Conservation (phyloP, 2,329 filamentous ascomycete species). For the Trichoderma arundinaceum region DNA sequence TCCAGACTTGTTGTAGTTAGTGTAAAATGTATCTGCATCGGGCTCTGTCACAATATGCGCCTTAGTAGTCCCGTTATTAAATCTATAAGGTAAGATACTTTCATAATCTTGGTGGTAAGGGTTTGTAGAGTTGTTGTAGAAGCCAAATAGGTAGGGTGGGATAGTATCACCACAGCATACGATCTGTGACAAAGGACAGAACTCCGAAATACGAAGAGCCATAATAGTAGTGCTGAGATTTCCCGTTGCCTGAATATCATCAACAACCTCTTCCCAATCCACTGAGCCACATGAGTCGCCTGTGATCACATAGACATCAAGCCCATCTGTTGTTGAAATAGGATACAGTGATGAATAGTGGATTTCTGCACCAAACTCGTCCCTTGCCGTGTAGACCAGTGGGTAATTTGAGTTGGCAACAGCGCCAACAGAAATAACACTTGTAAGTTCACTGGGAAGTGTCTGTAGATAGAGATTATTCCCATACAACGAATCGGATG, state of each 20-base stretch:
- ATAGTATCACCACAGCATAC: background rate
- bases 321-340: background rate
- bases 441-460: slow-evolving; percentile 6
- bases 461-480: slow-evolving; percentile 9
- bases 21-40: slow-evolving; percentile 1
- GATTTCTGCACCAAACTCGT: background rate
- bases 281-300: slow-evolving; percentile 3
- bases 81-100: slow-evolving; percentile 1
- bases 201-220: background rate
- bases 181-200: background rate
- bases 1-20: background rate
- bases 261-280: background rate
- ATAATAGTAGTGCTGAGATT: slow-evolving; percentile 5
- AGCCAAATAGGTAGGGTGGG: slow-evolving; percentile 13
- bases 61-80: slow-evolving; percentile 4
- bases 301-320: slow-evolving; percentile 1
- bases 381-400: slow-evolving; percentile 3
- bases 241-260: background rate
- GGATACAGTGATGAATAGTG: background rate
- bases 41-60: slow-evolving; percentile 5
- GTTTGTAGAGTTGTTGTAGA: background rate
- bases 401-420: slow-evolving; percentile 11
- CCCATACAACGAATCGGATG: background rate
- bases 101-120: slow-evolving; percentile 3
- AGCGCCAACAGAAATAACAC: background rate